Conservation (phyloP, 1,284 basidiomycete genomes). For the Ustilago esculenta region DNA sequence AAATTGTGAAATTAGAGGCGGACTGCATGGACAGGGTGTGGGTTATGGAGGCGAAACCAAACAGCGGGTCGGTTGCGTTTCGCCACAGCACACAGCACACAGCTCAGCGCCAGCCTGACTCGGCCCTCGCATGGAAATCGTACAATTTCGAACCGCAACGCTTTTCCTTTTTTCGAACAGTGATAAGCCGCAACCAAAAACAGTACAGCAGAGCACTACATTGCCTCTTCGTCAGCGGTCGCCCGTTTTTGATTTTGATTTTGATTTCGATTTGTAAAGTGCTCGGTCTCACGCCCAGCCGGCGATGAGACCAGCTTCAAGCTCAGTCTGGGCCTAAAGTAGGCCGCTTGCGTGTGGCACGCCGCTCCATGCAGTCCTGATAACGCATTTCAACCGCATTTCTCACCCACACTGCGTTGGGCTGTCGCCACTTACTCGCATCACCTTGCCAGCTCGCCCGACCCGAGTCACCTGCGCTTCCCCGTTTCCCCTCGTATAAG, state of each 20-base stretch:
- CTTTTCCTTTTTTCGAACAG: too few species aligned
- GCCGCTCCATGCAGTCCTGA: background rate
- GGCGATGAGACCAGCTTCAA: constrained; percentile 3
- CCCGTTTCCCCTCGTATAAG: constrained; percentile 17
- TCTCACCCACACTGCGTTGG: constrained; percentile 11
- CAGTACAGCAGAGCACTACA: background rate
- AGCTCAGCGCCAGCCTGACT: background rate
- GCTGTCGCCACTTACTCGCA: background rate
- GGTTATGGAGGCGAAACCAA: too few species aligned
- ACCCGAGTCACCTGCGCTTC: constrained; percentile 33
- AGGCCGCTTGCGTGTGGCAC: constrained; percentile 4
- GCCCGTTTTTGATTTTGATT: too few species aligned
- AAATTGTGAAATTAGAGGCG: too few species aligned
- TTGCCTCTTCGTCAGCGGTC: too few species aligned
- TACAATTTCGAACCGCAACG: too few species aligned
- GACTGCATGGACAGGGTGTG: too few species aligned
- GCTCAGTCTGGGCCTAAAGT: background rate
- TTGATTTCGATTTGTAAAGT: too few species aligned
- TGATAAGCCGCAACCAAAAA: background rate
- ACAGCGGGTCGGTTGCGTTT: too few species aligned
- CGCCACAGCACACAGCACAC: background rate
- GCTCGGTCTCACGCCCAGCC: too few species aligned
- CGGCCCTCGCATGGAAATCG: constrained; percentile 1
- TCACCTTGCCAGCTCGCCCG: constrained; percentile 19
- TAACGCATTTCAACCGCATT: background rate